Base-by-base conservation (phyloP, 495 filamentous ascomycete species). In the Tuber calosporum region DNA sequence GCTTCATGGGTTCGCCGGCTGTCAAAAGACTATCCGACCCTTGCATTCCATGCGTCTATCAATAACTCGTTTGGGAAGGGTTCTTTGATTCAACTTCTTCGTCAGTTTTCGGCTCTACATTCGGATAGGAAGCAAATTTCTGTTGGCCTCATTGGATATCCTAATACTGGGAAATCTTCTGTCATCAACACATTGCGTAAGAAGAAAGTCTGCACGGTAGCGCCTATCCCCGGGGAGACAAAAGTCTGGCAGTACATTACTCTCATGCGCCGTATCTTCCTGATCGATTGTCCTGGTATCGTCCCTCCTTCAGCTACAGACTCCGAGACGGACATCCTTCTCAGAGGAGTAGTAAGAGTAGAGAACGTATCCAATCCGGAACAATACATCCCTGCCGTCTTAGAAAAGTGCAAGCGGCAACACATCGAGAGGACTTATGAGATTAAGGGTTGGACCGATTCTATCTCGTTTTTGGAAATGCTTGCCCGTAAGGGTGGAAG, bases 191-290 rank as follows among this genome's bases (percentile, higher is more conserved):
- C 93, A 17, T 86, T 97, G 40, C 89, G 92, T 30, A 92, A 90
- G 81, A 98, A 98, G 85, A 92, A 94, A 75, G 93, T 97, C 43
- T 91, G 93, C 83, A 95, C 87, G 4, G 93, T 97, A 7, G 95
- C 95, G n/a, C 95, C 95, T 22, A 94, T 98, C 74, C 94, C 95
- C 11, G 94, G 94, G 15, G 91, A 93, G 83, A 98, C 94, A 73
- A 99, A 97, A 84, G 90, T 97, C 19, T 98, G 93, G 93, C 93
- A 99, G 82, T 98, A 97, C 77, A 91, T 99, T 73, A 97, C 94
- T 1, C 83, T 99, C 70, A 98, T 97, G 93, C 94, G 93, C 82
- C 86, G 96, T 69, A 97, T 99, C 66, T 98, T 97, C 82, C 86
- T 99, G 70, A 97, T 98, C 77, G 95, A 98, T 80, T 97, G 95